Evolutionary conservation across 108 stramenopile genomes (phyloP).

Genomic region (Parmales sp.): DNA sequence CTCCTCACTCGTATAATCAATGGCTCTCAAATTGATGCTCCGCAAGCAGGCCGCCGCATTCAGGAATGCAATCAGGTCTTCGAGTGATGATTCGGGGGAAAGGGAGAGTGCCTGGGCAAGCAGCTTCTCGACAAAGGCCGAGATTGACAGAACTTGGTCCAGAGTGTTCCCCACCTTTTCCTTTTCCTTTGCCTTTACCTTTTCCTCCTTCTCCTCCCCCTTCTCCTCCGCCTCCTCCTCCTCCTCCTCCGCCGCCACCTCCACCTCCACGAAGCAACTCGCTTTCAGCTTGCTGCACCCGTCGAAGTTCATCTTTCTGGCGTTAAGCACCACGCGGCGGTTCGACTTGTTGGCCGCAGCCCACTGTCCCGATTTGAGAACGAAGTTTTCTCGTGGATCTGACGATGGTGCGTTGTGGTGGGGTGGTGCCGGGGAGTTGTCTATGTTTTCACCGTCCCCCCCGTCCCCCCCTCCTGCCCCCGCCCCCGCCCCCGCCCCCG

Average conservation of each 20-base stretch:
- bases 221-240: neutral
- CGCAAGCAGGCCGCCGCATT: constrained; percentile 66
- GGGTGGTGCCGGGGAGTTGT: too few relatives aligned
- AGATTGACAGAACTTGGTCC: constrained; percentile 13
- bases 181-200: neutral
- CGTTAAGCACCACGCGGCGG: constrained; percentile 28
- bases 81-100: constrained; percentile 48
- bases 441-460: too few relatives aligned
- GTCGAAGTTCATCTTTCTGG: constrained; percentile 27
- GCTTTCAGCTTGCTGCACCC: too few relatives aligned
- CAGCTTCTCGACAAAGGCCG: constrained; percentile 44
- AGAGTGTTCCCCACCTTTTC: neutral
- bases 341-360: constrained; percentile 2
- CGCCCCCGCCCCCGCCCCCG: constrained; percentile 23
- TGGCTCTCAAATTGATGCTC: constrained; percentile 43
- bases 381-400: constrained; percentile 30
- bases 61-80: constrained; percentile 66
- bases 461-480: neutral
- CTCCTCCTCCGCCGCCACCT: constrained; percentile 4
- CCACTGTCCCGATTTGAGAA: constrained; percentile 32
- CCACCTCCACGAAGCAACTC: too few relatives aligned
- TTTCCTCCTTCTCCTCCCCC: neutral
- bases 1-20: constrained; percentile 51
- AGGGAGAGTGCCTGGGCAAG: constrained; percentile 54
- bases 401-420: neutral